A percentile compares a stretch with the other conserved stretches of the same genome.
Conservation (phyloP, 371 early-diverging fungal genomes). For the Encephalitozoon intestinalis region DNA sequence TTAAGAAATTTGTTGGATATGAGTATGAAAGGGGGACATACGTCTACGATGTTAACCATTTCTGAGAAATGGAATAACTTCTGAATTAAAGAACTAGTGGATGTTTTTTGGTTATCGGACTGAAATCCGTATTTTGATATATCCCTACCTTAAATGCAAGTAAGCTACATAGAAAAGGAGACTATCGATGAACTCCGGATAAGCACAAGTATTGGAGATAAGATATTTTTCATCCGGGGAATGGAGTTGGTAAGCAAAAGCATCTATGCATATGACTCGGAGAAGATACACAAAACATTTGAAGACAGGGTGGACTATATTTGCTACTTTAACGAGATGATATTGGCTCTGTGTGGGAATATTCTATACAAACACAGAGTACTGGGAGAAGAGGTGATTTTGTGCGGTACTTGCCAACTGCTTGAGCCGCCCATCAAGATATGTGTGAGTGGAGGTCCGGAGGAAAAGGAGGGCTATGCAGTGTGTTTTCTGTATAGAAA, state of each 20-base stretch:
- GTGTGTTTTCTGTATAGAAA: constrained; percentile 1
- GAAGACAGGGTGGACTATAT: neutral
- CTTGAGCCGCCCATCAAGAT: neutral
- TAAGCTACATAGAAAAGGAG: constrained; percentile 2
- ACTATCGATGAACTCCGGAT: neutral
- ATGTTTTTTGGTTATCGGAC: neutral
- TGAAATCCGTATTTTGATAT: constrained; percentile 2
- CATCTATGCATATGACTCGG: neutral
- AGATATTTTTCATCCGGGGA: neutral
- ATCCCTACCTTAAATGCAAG: constrained; percentile 9
- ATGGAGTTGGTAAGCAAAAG: neutral
- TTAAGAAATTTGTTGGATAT: constrained; percentile 51
- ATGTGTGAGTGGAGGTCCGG: neutral
- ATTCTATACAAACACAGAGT: neutral
- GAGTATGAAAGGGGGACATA: constrained; percentile 44
- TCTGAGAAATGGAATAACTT: constrained; percentile 21
- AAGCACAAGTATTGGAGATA: neutral
- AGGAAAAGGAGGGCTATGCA: neutral
- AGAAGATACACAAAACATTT: neutral
- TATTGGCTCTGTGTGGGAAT: neutral
- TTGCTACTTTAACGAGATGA: neutral
- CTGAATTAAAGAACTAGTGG: neutral
- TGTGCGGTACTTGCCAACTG: neutral
- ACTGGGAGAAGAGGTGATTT: neutral
- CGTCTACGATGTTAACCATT: constrained; percentile 50